Evolutionary conservation across 441 rosid species (phyloP), one percentile per base, ranked within the genome.

Genomic region (Heliophila coronopifolia): DNA sequence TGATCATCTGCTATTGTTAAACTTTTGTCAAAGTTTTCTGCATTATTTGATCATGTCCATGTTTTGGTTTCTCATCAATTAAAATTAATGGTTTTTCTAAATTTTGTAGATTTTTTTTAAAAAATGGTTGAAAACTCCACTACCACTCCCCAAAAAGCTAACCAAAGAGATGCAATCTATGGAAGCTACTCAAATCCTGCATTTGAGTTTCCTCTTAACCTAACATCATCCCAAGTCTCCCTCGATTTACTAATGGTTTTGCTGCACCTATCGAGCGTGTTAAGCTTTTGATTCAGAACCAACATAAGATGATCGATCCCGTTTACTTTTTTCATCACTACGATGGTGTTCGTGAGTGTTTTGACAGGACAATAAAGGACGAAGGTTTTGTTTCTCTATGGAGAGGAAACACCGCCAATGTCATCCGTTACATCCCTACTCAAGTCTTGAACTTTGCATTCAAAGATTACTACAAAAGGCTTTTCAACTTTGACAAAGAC

Each of bases 361-460:
- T 78, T 33, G 26, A 37, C 59, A 68, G 84, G 46, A 78, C 84
- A 1, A 24, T 67, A 0, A 13, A 64, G 66, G 81, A 73, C 7
- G 84, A 78, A 46, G 84, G 84, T 1, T 0, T 73, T 30, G 67
- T 3, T 33, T 66, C 79, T 24, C 60, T 78, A 61, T 78, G 84
- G 84, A 73, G 84, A 71, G 84, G 84, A 57, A 78, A 78, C 64
- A 76, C 84, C 3, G 84, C 79, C 34, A 78, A 78, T 65, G 84
- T 78, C 38, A 78, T 78, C 65, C 77, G 84, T 63, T 78, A 78
- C 54, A 75, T 78, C 65, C 84, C 84, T 30, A 78, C 84, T 25
- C 84, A 78, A 79, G 84, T 75, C n/a, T n/a, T n/a, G n/a, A 87
- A 87, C 78, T 84, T 91, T 66, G 98, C 98, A 49, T 84, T 83